Evolutionary conservation across 768 basidiomycete species (phyloP), one percentile per base, ranked within the genome.

Genomic region (Phaffia tasmanica): DNA sequence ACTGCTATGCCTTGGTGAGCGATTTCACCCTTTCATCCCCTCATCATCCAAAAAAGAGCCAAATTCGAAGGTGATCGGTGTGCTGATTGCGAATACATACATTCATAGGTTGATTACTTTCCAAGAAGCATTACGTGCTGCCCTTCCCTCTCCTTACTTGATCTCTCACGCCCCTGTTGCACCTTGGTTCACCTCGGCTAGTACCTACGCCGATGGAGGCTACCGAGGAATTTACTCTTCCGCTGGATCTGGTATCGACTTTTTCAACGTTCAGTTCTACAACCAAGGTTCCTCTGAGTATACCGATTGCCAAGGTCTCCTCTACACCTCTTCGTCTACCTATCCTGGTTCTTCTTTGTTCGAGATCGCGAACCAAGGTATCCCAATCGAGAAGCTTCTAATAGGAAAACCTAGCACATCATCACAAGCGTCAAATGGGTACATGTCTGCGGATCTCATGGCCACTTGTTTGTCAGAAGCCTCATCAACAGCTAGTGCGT

Each of bases 391-490:
- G 53, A 64, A 55, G 32, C 30, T 64, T 21, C 35, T 55, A 11
- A 55, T 64, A 6, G 63, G 63, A 19, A 64, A 64, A 47, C 63
- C 63, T 3, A 47, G 53, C 21, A 42, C 51, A 23, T 15, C n/a
- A 7, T 51, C n/a, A 14, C 53, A 64, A n/a, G 63, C 63, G 21
- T 14, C 23, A 9, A 64, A 64, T 21, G 63, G 63, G n/a, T 54
- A 54, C 53, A 54, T 54, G 53, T 23, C 53, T 54, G 4, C 53
- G 29, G 53, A 23, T 23, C 53, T 54, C 23, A 23, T 64, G 47
- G 19, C 32, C 23, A 30, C 21, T n/a, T 58, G 21, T 32, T 25
- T 58, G 23, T n/a, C 25, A 21, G 7, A 58, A 21, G 57, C 57
- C 32, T 54, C 16, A 8, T 54, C 53, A 54, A 57, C 19, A 57